Evolutionary conservation across 495 filamentous ascomycete species (phyloP).

Genomic region (Poronia punctata): DNA sequence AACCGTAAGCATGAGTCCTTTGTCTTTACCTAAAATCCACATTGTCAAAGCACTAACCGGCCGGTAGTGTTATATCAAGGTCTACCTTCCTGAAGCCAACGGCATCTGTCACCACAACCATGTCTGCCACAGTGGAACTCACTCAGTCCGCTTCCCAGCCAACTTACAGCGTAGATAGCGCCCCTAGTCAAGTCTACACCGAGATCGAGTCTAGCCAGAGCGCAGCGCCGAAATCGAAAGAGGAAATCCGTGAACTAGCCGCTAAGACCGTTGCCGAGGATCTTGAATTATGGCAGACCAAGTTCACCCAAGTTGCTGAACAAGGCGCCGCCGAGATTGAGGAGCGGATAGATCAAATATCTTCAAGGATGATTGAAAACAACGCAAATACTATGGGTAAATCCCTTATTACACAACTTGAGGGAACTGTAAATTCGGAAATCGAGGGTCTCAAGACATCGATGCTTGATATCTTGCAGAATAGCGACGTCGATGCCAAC

Average conservation of each 20-base stretch:
- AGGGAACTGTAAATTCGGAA: slow-evolving; percentile 55
- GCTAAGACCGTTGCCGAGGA: slow-evolving; percentile 69
- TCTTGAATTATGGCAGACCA: slow-evolving; percentile 72
- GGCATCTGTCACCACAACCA: slow-evolving; percentile 15
- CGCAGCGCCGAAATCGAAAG: slow-evolving; percentile 19
- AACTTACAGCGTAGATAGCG: not conserved
- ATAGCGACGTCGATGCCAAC: slow-evolving; percentile 34
- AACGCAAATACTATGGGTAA: slow-evolving; percentile 50
- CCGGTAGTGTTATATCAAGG: slow-evolving; percentile 5
- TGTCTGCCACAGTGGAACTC: not conserved
- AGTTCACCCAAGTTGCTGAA: slow-evolving; percentile 75
- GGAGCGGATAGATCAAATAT: slow-evolving; percentile 56
- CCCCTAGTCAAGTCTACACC: not conserved
- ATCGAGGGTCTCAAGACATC: slow-evolving; percentile 57
- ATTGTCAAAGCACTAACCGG: slow-evolving; percentile 15
- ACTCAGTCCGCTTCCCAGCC: slow-evolving; percentile 3
- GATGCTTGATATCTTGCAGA: slow-evolving; percentile 58
- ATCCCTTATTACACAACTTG: slow-evolving; percentile 59
- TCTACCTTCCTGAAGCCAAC: slow-evolving; percentile 35
- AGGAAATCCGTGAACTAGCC: slow-evolving; percentile 39
- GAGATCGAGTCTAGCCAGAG: slow-evolving; percentile 18
- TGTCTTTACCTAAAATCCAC: not conserved
- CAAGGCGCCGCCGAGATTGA: slow-evolving; percentile 77
- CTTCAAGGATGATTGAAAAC: slow-evolving; percentile 48
- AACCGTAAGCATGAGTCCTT: slow-evolving; percentile 16